Evolutionary conservation across 768 basidiomycete species (phyloP).

Genomic region (Serendipita sp.): DNA sequence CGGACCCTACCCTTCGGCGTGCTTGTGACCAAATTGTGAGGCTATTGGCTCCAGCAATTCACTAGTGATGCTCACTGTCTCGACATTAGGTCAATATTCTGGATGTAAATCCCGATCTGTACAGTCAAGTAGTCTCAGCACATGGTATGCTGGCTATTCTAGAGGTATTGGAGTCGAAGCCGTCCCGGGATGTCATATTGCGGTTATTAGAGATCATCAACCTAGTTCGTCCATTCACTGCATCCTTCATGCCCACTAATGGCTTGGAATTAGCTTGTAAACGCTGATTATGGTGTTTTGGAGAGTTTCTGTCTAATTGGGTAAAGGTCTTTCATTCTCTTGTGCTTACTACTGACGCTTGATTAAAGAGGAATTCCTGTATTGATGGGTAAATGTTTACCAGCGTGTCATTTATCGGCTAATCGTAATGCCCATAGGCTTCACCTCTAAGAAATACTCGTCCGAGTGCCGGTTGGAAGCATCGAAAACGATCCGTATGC

Average conservation of each 20-base stretch:
- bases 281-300: conserved; percentile 62
- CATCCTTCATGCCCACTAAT: neutral
- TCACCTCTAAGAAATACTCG: conserved; percentile 87
- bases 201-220: conserved; percentile 83
- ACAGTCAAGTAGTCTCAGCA: conserved; percentile 70
- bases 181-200: conserved; percentile 72
- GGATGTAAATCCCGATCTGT: conserved; percentile 69
- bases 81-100: conserved; percentile 52
- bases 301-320: conserved; percentile 93
- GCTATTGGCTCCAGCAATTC: conserved; percentile 7
- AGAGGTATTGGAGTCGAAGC: conserved; percentile 79
- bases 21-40: conserved; percentile 78
- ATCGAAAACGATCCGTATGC: conserved; percentile 80
- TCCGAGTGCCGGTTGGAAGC: conserved; percentile 90
- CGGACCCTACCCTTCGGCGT: conserved; percentile 68
- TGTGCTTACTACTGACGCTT: conserved; percentile 8
- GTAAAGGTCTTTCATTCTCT: conserved; percentile 23
- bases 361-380: conserved; percentile 75
- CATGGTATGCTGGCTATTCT: conserved; percentile 93
- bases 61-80: neutral
- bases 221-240: conserved; percentile 39
- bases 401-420: neutral
- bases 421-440: conserved; percentile 32
- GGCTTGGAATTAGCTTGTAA: conserved; percentile 26
- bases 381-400: conserved; percentile 55